Evolutionary conservation across 352 stramenopile genomes (phyloP), one percentile per base, ranked within the genome.

Genomic region (Phytophthora colocasiae): DNA sequence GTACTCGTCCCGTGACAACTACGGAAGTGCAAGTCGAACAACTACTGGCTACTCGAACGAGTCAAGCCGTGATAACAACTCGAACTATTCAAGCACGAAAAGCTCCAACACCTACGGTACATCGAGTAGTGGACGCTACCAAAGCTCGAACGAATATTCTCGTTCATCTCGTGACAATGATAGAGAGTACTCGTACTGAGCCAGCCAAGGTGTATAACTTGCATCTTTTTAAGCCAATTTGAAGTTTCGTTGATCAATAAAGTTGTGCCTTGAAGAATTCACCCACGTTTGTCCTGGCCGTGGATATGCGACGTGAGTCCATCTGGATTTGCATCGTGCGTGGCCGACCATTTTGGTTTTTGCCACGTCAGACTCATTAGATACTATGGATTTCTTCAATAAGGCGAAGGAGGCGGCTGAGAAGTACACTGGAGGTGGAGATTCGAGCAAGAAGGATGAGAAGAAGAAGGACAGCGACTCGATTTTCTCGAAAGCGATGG

Each of bases 371-470:
- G n/a, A 43, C 47, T 34, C 29, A 9, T 43, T 4, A 19, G 9
- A 11, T 31, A 26, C 31, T 1, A 73, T 73, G 66, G 66, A 73
- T 10, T 65, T 73, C 8, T 61, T 73, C 4, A 73, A 68, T 38
- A 73, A 73, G 44, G 65, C 65, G 32, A 73, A 73, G 34, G 58
- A 73, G 34, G 60, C 49, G 19, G 52, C 45, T 6, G 52, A 57
- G 51, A 69, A 69, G 52, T 63, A 63, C 27, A 46, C 32, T 26
- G 40, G 52, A 32, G 48, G 53, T 19, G 36, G 57, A 15, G 49
- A 72, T 26, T 56, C 63, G 26, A 67, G 39, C 24, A 70, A 58
- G 7, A 59, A 31, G 1, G 48, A 53, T 22, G 48, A 51, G 32
- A 54, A 66, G 34, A 54, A 66, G 34, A 69, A 68, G n/a, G 53